Percentiles rank a stretch among this genome's conserved stretches.
Evolutionary conservation across 2,329 filamentous ascomycete genomes (phyloP).

Genomic region (Nigrograna mackinnonii): DNA sequence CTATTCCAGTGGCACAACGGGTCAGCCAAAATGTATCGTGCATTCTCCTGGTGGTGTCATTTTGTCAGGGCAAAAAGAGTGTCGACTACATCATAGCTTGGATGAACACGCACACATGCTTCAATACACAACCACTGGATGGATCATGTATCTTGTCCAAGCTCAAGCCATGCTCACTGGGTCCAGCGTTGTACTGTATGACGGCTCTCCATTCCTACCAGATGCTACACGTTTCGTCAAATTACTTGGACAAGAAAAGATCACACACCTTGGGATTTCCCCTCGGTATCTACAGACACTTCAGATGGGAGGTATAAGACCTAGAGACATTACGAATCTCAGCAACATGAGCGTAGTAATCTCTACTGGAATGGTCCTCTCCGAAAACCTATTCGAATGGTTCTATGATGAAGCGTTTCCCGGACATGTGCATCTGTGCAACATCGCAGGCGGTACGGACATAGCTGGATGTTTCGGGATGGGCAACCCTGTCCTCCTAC

Average conservation of each 20-base stretch:
- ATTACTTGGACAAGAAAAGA: constrained; percentile 64
- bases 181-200: constrained; percentile 71
- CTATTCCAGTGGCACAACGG: constrained; percentile 81
- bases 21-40: constrained; percentile 83
- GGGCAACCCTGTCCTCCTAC: constrained; percentile 70
- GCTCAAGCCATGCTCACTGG: constrained; percentile 65
- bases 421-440: constrained; percentile 65
- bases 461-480: constrained; percentile 67
- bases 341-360: constrained; percentile 64
- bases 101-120: constrained; percentile 49
- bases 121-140: constrained; percentile 63
- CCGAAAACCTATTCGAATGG: constrained; percentile 79
- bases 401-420: constrained; percentile 76
- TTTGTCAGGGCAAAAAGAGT: constrained; percentile 65
- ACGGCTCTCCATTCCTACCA: constrained; percentile 79
- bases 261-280: constrained; percentile 75
- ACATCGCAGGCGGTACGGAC: constrained; percentile 79
- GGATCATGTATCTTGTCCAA: constrained; percentile 83
- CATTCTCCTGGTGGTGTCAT: constrained; percentile 72
- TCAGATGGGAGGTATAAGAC: constrained; percentile 64
- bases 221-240: constrained; percentile 66
- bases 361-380: constrained; percentile 81
- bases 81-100: constrained; percentile 54
- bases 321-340: constrained; percentile 66
- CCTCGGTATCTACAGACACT: constrained; percentile 78